A percentile compares a stretch with the other conserved stretches of the same genome.
Conservation (phyloP, 176 grass and related monocot genomes). For the Musa troglodytarum region DNA sequence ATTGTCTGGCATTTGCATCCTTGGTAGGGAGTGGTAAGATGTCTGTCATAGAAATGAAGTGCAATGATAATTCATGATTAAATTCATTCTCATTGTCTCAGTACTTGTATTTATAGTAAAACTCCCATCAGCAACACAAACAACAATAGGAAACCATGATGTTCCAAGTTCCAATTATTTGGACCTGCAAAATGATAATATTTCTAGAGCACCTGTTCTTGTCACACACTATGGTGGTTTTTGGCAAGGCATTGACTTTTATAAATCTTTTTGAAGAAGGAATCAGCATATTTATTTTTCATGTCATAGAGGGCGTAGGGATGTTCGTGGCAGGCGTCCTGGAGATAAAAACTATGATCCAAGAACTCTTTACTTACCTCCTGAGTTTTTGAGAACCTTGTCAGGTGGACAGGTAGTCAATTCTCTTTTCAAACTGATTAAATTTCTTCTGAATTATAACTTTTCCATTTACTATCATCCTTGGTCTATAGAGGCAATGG, state of each 20-base stretch:
- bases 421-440: conserved; percentile 19
- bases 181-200: not conserved
- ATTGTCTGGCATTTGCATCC: too few species aligned
- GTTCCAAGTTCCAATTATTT: too few species aligned
- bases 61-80: not conserved
- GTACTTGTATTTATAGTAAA: not conserved
- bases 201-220: not conserved
- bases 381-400: conserved; percentile 68
- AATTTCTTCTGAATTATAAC: not conserved
- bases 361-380: conserved; percentile 67
- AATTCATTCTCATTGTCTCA: not conserved
- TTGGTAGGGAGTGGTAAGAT: not conserved
- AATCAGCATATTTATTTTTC: conserved; percentile 1
- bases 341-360: conserved; percentile 61
- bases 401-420: conserved; percentile 68
- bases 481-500: conserved; percentile 81
- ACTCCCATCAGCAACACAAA: too few species aligned
- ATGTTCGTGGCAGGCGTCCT: conserved; percentile 55
- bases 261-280: not conserved
- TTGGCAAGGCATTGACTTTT: not conserved
- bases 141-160: too few species aligned
- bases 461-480: conserved; percentile 22
- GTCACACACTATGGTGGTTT: not conserved
- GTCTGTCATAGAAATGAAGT: not conserved
- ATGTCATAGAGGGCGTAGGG: conserved; percentile 55